phyloP scores from a whole-genome alignment of 768 basidiomycete genomes.

The Boletus vermiculosoides region DNA sequence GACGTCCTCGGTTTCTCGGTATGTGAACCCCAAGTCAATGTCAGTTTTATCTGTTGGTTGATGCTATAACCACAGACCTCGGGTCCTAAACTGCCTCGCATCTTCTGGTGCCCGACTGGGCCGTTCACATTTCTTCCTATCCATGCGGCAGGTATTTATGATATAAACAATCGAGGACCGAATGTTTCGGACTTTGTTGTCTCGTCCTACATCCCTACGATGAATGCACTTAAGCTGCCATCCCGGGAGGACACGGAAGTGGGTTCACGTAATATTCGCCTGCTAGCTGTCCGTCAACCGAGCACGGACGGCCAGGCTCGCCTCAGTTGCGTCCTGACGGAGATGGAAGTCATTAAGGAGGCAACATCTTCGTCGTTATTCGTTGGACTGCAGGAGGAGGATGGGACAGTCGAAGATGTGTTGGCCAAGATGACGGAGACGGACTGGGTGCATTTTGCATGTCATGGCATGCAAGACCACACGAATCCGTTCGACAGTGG shows the following conservation, averaged over 20 bases:
- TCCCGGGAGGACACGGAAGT: background rate
- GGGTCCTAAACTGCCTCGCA: background rate
- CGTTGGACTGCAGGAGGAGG: background rate
- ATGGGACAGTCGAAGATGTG: background rate
- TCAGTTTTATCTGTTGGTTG: background rate
- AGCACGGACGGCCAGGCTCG: constrained; percentile 6
- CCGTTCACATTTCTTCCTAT: background rate
- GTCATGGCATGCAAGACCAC: constrained; percentile 28
- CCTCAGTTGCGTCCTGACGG: constrained; percentile 1
- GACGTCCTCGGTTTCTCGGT: background rate
- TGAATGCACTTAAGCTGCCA: constrained; percentile 17
- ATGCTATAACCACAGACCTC: background rate
- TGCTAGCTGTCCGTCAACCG: constrained; percentile 16
- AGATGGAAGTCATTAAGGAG: constrained; percentile 22
- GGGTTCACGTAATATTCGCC: background rate
- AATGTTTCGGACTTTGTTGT: background rate
- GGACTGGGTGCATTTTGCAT: constrained; percentile 31
- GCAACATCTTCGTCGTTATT: background rate
- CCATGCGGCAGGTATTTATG: background rate
- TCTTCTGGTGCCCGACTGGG: background rate
- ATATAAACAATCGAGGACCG: background rate
- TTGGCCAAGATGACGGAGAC: background rate
- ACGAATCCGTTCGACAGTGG: constrained; percentile 20
- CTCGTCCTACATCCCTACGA: constrained; percentile 31
- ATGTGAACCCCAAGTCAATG: background rate